These are phyloP conservation scores for Oryza rufipogon DNA, from an alignment of 176 grass and related monocot genomes.

Conservation along the genomic window DNA sequence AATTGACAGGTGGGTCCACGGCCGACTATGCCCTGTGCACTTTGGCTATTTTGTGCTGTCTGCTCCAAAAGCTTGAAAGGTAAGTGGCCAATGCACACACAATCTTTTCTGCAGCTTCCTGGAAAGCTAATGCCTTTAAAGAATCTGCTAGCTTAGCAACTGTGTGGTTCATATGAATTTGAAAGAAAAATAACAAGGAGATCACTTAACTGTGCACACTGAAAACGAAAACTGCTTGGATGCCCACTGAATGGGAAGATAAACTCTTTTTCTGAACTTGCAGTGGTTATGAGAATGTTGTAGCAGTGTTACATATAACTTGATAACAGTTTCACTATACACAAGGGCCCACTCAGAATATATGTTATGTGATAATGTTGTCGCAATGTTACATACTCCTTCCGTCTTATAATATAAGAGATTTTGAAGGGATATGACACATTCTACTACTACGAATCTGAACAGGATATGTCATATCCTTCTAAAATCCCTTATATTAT, in stretches of 20 bases:
- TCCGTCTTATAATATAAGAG: no score
- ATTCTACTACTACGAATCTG: no score
- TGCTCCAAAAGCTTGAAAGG: background rate
- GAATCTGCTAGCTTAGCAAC: conserved; percentile 13
- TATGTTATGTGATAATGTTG: conserved; percentile 5
- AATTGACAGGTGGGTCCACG: conserved; percentile 28
- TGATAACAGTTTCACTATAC: background rate
- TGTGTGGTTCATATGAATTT: background rate
- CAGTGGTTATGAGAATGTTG: conserved; percentile 26
- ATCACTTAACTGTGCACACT: conserved; percentile 15
- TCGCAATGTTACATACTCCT: background rate
- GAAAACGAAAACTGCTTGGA: conserved; percentile 34
- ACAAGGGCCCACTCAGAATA: background rate
- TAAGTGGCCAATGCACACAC: background rate
- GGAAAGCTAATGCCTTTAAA: background rate
- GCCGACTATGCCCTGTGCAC: conserved; percentile 15
- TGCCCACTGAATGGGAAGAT: conserved; percentile 27
- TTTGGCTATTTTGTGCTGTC: background rate
- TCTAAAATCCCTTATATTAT: no score
- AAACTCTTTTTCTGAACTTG: background rate
- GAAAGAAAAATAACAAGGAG: background rate
- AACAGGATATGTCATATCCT: no score
- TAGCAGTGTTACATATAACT: background rate
- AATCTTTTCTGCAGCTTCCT: conserved; percentile 16
- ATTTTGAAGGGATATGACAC: no score